phyloP scores from a whole-genome alignment of 225 moss, liverwort and hornwort species.

The Thuidium tamariscinum region DNA sequence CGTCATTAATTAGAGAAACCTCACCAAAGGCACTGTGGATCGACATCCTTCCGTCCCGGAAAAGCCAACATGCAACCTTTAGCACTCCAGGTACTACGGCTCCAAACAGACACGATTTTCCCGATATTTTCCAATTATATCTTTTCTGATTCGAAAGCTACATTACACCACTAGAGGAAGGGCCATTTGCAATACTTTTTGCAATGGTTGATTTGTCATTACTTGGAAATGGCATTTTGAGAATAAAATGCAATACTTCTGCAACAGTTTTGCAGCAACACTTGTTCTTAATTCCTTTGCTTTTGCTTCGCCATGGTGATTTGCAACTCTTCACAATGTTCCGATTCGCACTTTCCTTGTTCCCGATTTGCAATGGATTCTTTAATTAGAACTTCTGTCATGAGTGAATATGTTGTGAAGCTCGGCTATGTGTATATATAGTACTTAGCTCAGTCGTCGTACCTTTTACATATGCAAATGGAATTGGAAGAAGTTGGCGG shows the following conservation, averaged over 20 bases:
- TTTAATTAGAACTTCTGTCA: no score
- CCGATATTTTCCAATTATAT: background rate
- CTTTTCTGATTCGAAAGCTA: no score
- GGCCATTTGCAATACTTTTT: background rate
- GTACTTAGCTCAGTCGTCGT: background rate
- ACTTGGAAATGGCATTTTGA: background rate
- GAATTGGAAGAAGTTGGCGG: background rate
- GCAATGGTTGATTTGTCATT: background rate
- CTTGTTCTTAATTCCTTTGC: background rate
- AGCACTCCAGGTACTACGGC: background rate
- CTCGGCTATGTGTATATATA: background rate
- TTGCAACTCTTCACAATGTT: no score
- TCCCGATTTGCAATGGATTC: no score
- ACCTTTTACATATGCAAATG: background rate
- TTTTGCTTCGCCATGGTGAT: background rate
- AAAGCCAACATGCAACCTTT: background rate
- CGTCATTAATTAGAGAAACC: background rate
- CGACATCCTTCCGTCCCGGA: background rate
- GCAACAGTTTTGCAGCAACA: background rate
- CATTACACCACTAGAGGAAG: background rate
- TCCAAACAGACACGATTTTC: background rate
- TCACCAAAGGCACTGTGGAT: background rate
- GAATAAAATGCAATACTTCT: background rate
- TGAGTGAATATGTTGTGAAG: background rate
- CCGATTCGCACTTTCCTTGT: no score